Evolutionary conservation across 495 filamentous ascomycete species (phyloP), one percentile per base, ranked within the genome.

Genomic region (Penicillium longicatenatum): DNA sequence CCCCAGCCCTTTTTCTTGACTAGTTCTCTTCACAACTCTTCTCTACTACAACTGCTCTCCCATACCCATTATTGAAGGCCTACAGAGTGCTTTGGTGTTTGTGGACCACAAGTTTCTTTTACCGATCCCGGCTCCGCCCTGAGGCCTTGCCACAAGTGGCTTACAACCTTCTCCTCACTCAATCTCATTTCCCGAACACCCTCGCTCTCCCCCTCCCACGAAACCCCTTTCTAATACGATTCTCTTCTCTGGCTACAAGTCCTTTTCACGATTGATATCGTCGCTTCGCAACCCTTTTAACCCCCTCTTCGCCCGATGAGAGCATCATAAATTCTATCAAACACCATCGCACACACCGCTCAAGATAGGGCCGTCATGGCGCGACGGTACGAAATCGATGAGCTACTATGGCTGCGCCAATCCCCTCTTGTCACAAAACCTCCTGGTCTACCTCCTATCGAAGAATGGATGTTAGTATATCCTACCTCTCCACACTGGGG

Each of bases 381-480:
- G 63, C 78, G 79, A 69, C 84, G 85, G 76, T 98, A 98, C 75
- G 82, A 86, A 54, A 80, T 83, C 69, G 88, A 93, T 49, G 85
- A 93, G 79, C 84, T 98, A 58, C 76, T 90, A 60, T 75, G 73
- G 68, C 81, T 99, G 60, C 86, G 87, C 70, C 73, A 87, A 44
- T 99, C 94, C 52, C 93, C 92, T 48, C 82, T 97, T 63, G 91
- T 92, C 64, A 74, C 82, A 55, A 96, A 93, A 66, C 94, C 94
- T 33, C 72, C 84, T 47, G 80, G 79, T 50, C 82, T 99, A 42
- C 94, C 94, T 24, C 88, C 92, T 22, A 84, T 89, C 55, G 92
- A 96, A 78, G 92, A 98, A 81, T 99, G 94, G 94, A 97, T 98
- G 91, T 65, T 73, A 49, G 54, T 58, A 55, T 48, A 48, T 49